Evolutionary conservation across 768 basidiomycete species (phyloP).

Genomic region (Rhizopogon rudus): DNA sequence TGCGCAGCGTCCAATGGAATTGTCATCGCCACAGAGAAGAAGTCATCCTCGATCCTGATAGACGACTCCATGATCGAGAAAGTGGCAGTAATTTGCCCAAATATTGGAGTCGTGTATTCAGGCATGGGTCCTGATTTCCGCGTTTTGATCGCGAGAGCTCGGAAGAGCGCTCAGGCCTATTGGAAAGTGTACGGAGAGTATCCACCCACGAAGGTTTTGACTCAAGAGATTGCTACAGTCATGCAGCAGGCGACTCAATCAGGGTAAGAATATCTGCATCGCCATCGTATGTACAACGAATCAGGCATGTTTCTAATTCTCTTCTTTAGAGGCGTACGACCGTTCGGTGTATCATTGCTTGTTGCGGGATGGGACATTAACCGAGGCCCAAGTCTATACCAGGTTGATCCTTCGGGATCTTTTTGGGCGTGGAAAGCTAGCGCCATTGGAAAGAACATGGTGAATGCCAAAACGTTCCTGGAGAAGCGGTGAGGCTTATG

Average conservation of each 20-base stretch:
- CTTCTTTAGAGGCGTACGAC: conserved; percentile 81
- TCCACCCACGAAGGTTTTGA: conserved; percentile 92
- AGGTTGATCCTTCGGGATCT: conserved; percentile 97
- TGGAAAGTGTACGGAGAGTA: conserved; percentile 99
- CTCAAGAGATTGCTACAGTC: conserved; percentile 94
- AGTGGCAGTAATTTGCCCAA: conserved; percentile 94
- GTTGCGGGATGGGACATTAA: conserved; percentile 96
- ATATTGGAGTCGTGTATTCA: conserved; percentile 99
- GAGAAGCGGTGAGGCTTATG: conserved; percentile 81
- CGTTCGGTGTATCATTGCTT: conserved; percentile 96
- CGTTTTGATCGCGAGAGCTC: conserved; percentile 86
- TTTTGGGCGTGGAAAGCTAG: conserved; percentile 99
- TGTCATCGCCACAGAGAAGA: conserved; percentile 99
- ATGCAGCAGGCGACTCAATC: conserved; percentile 99
- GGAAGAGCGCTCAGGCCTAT: conserved; percentile 97
- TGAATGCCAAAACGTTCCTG: conserved; percentile 98
- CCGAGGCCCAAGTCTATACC: conserved; percentile 95
- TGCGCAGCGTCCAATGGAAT: conserved; percentile 92
- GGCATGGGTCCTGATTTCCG: conserved; percentile 99
- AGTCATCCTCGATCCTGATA: conserved; percentile 94
- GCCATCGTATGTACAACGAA: conserved; percentile 3
- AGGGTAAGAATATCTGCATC: conserved; percentile 56
- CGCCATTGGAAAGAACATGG: conserved; percentile 99
- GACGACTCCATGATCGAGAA: conserved; percentile 99
- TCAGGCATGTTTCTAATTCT: conserved; percentile 29